phyloP scores from a whole-genome alignment of 345 rosid genomes.

The Bretschneidera sinensis region DNA sequence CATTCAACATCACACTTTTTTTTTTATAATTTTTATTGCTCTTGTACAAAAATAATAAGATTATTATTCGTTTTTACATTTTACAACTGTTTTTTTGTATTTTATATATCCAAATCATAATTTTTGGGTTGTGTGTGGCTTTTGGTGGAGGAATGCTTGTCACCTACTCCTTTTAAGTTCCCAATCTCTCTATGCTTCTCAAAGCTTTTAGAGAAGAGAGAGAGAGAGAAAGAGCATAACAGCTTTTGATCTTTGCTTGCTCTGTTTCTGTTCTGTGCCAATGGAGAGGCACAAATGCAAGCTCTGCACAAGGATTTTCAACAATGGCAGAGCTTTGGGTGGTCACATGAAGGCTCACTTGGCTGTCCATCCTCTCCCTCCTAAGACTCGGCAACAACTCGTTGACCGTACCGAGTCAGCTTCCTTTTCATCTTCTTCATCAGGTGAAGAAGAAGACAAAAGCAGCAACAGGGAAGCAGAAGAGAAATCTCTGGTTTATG shows the following conservation, averaged over 20 bases:
- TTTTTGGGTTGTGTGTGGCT: conserved; percentile 41
- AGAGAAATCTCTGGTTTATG: conserved; percentile 37
- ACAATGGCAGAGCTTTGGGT: conserved; percentile 85
- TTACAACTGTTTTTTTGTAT: conserved; percentile 30
- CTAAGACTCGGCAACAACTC: conserved; percentile 24
- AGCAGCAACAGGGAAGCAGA: conserved; percentile 20
- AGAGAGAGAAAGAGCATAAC: conserved; percentile 12
- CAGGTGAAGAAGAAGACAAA: conserved; percentile 32
- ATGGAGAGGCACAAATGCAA: conserved; percentile 85
- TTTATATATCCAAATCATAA: conserved; percentile 34
- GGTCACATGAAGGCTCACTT: conserved; percentile 97
- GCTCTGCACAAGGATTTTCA: conserved; percentile 69
- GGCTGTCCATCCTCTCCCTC: conserved; percentile 39
- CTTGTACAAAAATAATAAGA: conserved; percentile 4
- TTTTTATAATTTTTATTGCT: conserved; percentile 12
- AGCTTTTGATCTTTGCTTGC: conserved; percentile 19
- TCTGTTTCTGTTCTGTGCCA: conserved; percentile 18
- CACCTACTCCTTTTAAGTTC: conserved; percentile 91
- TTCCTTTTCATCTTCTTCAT: conserved; percentile 46
- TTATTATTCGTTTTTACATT: neutral
- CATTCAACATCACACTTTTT: conserved; percentile 26
- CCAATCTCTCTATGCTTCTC: conserved; percentile 38
- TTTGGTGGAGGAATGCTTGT: conserved; percentile 90
- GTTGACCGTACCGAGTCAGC: conserved; percentile 26
- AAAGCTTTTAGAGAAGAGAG: too few species aligned